phyloP scores from a whole-genome alignment of 768 basidiomycete genomes.

The Tricholoma saponaceum region DNA sequence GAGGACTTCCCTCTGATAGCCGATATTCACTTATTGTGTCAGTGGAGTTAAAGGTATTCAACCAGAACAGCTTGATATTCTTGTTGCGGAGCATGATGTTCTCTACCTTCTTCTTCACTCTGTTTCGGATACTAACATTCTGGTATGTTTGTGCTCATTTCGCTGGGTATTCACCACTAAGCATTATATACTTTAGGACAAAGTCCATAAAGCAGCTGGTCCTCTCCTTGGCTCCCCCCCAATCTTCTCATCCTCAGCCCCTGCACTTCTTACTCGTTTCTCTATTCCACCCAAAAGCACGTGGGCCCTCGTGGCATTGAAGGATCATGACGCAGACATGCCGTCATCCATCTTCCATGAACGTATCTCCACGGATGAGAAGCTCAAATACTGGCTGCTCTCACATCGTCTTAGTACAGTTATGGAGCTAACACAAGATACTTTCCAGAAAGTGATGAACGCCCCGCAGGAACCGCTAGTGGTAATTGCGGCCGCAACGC shows the following conservation, averaged over 20 bases:
- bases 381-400: constrained; percentile 55
- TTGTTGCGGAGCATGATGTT: constrained; percentile 37
- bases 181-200: constrained; percentile 23
- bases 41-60: constrained; percentile 28
- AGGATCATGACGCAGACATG: constrained; percentile 46
- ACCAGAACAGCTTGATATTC: constrained; percentile 38
- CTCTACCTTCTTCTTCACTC: constrained; percentile 48
- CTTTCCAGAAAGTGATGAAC: constrained; percentile 86
- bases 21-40: constrained; percentile 2
- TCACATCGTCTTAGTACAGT: constrained; percentile 69
- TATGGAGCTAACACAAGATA: constrained; percentile 70
- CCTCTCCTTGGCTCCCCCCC: constrained; percentile 45
- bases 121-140: constrained; percentile 34
- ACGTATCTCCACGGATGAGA: constrained; percentile 19
- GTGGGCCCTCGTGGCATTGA: constrained; percentile 67
- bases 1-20: background rate
- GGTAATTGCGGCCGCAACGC: constrained; percentile 58
- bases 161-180: background rate
- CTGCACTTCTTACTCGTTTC: constrained; percentile 33
- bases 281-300: constrained; percentile 33
- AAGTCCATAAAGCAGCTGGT: constrained; percentile 31
- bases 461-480: constrained; percentile 72
- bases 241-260: constrained; percentile 37
- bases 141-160: constrained; percentile 24
- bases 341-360: constrained; percentile 45